Evolutionary conservation across 768 basidiomycete species (phyloP).

Genomic region (Tylopilus felleus): DNA sequence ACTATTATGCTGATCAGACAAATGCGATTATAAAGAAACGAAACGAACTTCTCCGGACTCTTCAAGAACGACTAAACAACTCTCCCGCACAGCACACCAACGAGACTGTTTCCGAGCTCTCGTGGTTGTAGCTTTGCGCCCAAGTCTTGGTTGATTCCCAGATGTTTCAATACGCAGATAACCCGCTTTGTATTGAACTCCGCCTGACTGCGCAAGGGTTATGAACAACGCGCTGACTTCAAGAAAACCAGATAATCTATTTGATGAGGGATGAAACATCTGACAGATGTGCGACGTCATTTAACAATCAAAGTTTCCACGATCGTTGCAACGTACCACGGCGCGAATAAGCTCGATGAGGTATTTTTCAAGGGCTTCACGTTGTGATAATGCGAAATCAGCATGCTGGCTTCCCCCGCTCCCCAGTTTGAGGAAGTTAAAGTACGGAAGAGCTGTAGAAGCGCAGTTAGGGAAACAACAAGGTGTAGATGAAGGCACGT

Average conservation of each 20-base stretch:
- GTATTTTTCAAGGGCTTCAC: constrained; percentile 84
- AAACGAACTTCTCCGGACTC: constrained; percentile 78
- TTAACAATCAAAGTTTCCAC: background rate
- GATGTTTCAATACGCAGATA: constrained; percentile 60
- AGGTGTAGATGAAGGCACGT: constrained; percentile 15
- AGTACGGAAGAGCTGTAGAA: constrained; percentile 76
- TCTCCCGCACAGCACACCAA: constrained; percentile 93
- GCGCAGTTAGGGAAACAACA: background rate
- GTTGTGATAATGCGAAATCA: constrained; percentile 79
- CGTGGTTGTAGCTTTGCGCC: constrained; percentile 62
- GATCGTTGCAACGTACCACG: constrained; percentile 56
- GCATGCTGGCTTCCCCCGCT: constrained; percentile 50
- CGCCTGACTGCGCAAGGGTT: constrained; percentile 73
- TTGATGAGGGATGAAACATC: constrained; percentile 72
- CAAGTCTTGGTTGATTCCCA: constrained; percentile 53
- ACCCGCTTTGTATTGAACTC: constrained; percentile 89
- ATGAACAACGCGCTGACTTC: constrained; percentile 90
- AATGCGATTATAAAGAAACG: background rate
- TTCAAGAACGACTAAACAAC: constrained; percentile 81
- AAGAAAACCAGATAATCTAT: constrained; percentile 84
- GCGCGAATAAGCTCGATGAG: constrained; percentile 83
- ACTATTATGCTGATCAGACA: constrained; percentile 37
- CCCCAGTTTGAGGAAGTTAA: constrained; percentile 78
- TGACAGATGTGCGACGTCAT: background rate
- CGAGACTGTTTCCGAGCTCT: constrained; percentile 59